A percentile compares a stretch with the other conserved stretches of the same genome.
Evolutionary conservation across 306 rosid species (phyloP).

Genomic region (Malus asiatica): DNA sequence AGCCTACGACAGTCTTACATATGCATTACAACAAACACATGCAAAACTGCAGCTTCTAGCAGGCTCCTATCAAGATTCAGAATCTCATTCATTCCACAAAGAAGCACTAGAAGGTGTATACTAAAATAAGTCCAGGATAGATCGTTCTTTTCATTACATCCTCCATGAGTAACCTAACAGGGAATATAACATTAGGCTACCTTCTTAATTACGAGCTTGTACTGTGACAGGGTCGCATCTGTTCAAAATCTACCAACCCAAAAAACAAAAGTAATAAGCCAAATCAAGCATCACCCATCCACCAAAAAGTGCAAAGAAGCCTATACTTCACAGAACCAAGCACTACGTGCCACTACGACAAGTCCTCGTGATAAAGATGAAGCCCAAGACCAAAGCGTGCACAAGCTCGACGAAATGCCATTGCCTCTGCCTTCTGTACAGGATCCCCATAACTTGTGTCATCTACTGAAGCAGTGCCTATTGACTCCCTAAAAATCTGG

Average conservation of each 20-base stretch:
- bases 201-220: background rate
- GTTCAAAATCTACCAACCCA: background rate
- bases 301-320: background rate
- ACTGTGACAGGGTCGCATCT: background rate
- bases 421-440: slow-evolving; percentile 84
- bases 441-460: slow-evolving; percentile 84
- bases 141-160: background rate
- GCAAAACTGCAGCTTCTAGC: background rate
- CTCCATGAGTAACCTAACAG: background rate
- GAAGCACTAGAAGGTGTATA: background rate
- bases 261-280: background rate
- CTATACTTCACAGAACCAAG: background rate
- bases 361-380: slow-evolving; percentile 74
- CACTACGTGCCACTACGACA: slow-evolving; percentile 20
- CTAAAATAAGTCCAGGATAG: background rate
- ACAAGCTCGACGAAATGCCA: slow-evolving; percentile 95
- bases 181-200: background rate
- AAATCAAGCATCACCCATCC: background rate
- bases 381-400: slow-evolving; percentile 83
- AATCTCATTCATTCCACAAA: background rate
- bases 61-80: too few relatives aligned
- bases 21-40: too few relatives aligned
- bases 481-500: slow-evolving; percentile 72
- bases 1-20: background rate
- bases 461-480: slow-evolving; percentile 64